phyloP scores from a whole-genome alignment of 257 asterid genomes.

The Parsonsia alboflavescens region DNA sequence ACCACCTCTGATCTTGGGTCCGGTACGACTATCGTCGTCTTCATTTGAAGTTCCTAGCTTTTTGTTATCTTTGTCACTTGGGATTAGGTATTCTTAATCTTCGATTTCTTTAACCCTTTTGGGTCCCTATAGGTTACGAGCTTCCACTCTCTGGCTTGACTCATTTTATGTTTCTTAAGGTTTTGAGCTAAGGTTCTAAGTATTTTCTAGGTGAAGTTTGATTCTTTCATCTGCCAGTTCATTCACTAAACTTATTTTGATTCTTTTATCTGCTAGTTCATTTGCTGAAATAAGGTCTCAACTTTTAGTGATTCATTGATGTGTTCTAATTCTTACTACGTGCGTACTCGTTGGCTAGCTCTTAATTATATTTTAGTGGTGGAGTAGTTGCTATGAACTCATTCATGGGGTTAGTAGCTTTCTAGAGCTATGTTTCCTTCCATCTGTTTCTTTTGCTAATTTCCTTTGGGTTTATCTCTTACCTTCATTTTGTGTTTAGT shows the following conservation, averaged over 20 bases:
- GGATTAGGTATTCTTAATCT: constrained; percentile 3
- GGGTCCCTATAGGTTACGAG: not conserved
- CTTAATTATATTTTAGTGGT: not conserved
- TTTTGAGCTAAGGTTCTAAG: not conserved
- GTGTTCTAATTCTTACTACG: not conserved
- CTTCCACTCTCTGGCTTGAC: not conserved
- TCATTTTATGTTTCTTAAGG: not conserved
- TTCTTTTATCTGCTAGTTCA: constrained; percentile 8
- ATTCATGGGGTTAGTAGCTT: constrained; percentile 13
- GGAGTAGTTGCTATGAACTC: constrained; percentile 12
- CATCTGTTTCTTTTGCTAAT: not conserved
- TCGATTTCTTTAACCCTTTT: not conserved
- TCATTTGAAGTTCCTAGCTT: constrained; percentile 3
- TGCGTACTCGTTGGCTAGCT: not conserved
- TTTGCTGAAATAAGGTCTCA: constrained; percentile 11
- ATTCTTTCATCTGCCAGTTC: constrained; percentile 8
- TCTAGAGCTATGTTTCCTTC: constrained; percentile 5
- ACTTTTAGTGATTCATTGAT: not conserved
- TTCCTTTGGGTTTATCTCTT: not conserved
- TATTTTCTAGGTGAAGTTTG: not conserved
- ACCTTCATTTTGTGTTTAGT: not conserved
- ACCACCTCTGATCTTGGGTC: constrained; percentile 79
- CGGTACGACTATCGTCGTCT: constrained; percentile 38
- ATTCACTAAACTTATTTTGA: no score
- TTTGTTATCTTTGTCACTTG: not conserved